Conservation (phyloP, 1,284 basidiomycete genomes). For the Microbotryum lychnidis-dioicae region DNA sequence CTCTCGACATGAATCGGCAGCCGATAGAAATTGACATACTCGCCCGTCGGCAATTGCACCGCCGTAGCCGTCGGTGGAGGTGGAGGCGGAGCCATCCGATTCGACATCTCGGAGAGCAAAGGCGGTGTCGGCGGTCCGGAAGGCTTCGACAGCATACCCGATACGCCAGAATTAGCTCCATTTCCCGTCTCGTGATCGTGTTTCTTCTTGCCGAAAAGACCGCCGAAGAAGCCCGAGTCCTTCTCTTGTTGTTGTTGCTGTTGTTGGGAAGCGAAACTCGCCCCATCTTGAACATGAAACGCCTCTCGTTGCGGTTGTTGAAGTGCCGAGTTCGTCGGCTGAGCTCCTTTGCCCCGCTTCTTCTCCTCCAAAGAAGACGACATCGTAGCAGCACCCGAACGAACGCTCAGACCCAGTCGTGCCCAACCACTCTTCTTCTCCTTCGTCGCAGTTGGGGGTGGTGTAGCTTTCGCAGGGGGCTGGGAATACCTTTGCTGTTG, state of each 20-base stretch:
- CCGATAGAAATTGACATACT: constrained; percentile 57
- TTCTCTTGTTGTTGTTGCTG: not conserved
- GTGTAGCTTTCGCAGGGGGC: constrained; percentile 31
- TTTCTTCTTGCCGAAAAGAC: constrained; percentile 75
- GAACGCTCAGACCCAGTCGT: constrained; percentile 33
- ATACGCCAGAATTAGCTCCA: not conserved
- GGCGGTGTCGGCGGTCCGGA: not conserved
- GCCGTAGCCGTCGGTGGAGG: constrained; percentile 43
- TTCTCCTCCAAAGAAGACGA: constrained; percentile 40
- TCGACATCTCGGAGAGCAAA: constrained; percentile 4
- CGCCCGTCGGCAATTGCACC: constrained; percentile 46
- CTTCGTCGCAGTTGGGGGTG: constrained; percentile 43
- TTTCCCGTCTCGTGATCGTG: constrained; percentile 51
- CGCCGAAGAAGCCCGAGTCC: constrained; percentile 67
- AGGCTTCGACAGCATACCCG: not conserved
- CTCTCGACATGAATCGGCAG: constrained; percentile 98
- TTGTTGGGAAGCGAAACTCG: not conserved
- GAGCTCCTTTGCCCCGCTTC: constrained; percentile 25
- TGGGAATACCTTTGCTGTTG: constrained; percentile 9
- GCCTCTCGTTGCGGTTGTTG: no score
- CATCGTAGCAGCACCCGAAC: not conserved
- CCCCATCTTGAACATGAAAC: constrained; percentile 4
- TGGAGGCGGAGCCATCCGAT: constrained; percentile 52
- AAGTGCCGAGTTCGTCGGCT: not conserved
- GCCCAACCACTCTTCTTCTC: constrained; percentile 61